These are phyloP conservation scores for Coprinopsis cinerea DNA, from an alignment of 768 basidiomycete species.

Conservation along the genomic window DNA sequence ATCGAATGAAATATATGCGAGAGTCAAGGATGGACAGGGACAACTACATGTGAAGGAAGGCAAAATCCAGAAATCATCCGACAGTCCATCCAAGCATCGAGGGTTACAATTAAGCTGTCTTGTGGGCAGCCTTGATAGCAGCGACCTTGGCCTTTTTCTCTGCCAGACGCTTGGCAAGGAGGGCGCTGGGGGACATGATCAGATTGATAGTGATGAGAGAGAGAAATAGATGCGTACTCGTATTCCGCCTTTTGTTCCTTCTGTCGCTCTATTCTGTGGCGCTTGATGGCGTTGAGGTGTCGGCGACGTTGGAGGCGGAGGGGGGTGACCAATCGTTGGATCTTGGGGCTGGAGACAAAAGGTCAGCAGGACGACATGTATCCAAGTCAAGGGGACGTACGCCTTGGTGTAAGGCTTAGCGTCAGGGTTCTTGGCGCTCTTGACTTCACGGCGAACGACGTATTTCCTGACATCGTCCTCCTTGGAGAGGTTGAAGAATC, in stretches of 20 bases:
- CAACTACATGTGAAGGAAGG: not conserved
- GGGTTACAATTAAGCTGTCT: slow-evolving; percentile 16
- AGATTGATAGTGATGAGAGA: not conserved
- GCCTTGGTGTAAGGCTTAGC: slow-evolving; percentile 97
- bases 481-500: slow-evolving; percentile 96
- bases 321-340: slow-evolving; percentile 94
- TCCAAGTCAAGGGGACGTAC: slow-evolving; percentile 39
- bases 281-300: slow-evolving; percentile 83
- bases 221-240: slow-evolving; percentile 49
- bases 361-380: not conserved
- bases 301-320: slow-evolving; percentile 94
- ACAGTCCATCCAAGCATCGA: not conserved
- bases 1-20: not conserved
- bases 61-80: not conserved
- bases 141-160: slow-evolving; percentile 93
- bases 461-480: slow-evolving; percentile 98
- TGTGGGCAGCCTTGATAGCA: slow-evolving; percentile 80
- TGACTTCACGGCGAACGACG: slow-evolving; percentile 90
- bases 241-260: slow-evolving; percentile 95
- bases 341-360: slow-evolving; percentile 67
- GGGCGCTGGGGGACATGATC: slow-evolving; percentile 32
- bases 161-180: slow-evolving; percentile 83
- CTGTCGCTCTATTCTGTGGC: slow-evolving; percentile 82
- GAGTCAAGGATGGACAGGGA: not conserved
- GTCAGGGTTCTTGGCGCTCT: slow-evolving; percentile 78